Conservation (phyloP, 2,329 filamentous ascomycete genomes). For the Monosporascus sp. region DNA sequence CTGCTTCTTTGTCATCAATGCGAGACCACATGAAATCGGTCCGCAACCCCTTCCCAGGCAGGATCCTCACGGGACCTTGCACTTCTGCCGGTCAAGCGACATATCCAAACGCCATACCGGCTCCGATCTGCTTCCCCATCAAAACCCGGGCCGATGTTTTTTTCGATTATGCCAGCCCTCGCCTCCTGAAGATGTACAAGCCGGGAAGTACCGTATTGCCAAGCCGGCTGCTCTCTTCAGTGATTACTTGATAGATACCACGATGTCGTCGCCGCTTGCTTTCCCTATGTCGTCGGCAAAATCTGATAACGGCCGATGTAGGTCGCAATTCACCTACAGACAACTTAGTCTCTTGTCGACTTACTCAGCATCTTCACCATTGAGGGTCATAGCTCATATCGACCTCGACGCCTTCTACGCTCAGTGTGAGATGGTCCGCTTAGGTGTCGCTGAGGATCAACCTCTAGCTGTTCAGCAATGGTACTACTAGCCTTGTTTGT, state of each 20-base stretch:
- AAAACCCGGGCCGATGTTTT: too few relatives aligned
- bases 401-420: constrained; percentile 98
- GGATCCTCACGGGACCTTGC: too few relatives aligned
- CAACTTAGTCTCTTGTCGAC: constrained; percentile 72
- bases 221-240: neutral
- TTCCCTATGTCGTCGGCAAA: constrained; percentile 31
- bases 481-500: constrained; percentile 41
- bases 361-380: constrained; percentile 65
- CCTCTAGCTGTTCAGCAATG: constrained; percentile 94
- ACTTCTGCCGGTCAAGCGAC: too few relatives aligned
- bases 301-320: constrained; percentile 26
- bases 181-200: neutral
- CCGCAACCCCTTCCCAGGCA: too few relatives aligned
- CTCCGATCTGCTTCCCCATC: too few relatives aligned
- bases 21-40: too few relatives aligned
- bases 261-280: constrained; percentile 24
- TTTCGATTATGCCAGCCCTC: neutral
- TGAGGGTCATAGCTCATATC: constrained; percentile 84
- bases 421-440: constrained; percentile 89
- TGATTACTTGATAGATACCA: constrained; percentile 11
- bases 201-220: neutral
- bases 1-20: too few relatives aligned
- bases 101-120: too few relatives aligned
- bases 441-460: constrained; percentile 66
- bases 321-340: constrained; percentile 78